phyloP scores from a whole-genome alignment of 805 yeast species.

The Sugiyamaella valdiviana region DNA sequence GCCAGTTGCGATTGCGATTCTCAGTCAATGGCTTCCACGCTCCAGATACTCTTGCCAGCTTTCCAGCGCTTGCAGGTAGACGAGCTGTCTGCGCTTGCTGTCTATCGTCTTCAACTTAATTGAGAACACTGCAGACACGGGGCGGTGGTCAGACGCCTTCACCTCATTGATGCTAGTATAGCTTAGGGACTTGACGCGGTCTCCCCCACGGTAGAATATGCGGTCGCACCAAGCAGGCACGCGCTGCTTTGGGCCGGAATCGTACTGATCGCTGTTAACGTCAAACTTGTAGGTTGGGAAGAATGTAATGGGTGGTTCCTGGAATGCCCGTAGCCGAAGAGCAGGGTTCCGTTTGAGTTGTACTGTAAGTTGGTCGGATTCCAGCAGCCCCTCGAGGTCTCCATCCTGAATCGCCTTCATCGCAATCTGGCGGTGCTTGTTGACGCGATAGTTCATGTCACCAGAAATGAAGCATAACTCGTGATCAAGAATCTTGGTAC shows the following conservation, averaged over 20 bases:
- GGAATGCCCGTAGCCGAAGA: constrained; percentile 60
- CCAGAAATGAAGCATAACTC: constrained; percentile 88
- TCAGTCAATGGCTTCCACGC: too few species aligned
- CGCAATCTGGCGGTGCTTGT: constrained; percentile 64
- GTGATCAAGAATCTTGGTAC: constrained; percentile 59
- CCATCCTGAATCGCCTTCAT: constrained; percentile 45
- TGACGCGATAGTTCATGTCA: constrained; percentile 83
- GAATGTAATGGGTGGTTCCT: constrained; percentile 73
- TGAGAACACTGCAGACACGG: constrained; percentile 68
- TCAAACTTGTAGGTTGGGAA: constrained; percentile 94
- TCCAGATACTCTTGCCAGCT: constrained; percentile 16
- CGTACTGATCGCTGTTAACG: constrained; percentile 74
- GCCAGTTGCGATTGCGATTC: too few species aligned
- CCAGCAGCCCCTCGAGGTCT: constrained; percentile 49
- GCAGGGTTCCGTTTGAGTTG: constrained; percentile 72
- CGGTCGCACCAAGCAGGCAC: constrained; percentile 98
- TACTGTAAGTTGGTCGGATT: constrained; percentile 67
- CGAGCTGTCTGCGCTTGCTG: constrained; percentile 32
- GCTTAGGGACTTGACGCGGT: constrained; percentile 48
- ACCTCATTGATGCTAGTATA: constrained; percentile 53
- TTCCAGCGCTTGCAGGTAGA: constrained; percentile 11
- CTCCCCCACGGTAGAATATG: constrained; percentile 58
- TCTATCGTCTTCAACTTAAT: constrained; percentile 63
- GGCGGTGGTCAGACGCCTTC: constrained; percentile 81
- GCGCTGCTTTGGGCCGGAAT: constrained; percentile 84